These are phyloP conservation scores for Aspergillus conjunctus DNA, from an alignment of 495 filamentous ascomycete species.

Conservation along the genomic window DNA sequence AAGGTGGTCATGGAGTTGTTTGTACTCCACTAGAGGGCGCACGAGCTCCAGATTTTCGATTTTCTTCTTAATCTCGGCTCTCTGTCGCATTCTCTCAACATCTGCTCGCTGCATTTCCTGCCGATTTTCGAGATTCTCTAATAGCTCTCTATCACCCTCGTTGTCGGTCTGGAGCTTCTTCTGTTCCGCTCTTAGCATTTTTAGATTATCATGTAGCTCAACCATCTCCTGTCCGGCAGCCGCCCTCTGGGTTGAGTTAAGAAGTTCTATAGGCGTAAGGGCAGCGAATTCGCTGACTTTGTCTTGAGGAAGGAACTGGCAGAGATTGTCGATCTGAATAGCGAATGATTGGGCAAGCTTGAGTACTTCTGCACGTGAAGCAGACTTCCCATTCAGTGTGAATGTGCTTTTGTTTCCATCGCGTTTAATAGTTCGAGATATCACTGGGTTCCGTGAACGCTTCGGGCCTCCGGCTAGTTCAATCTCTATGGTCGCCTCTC, in stretches of 20 bases:
- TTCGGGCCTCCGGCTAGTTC: conserved; percentile 66
- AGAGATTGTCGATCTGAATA: conserved; percentile 97
- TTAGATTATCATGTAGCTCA: conserved; percentile 74
- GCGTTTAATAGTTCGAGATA: conserved; percentile 72
- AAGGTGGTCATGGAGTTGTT: conserved; percentile 31
- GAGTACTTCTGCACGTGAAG: conserved; percentile 60
- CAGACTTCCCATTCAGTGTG: conserved; percentile 64
- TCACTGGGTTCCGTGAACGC: conserved; percentile 62
- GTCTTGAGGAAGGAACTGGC: conserved; percentile 96
- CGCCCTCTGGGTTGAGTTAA: conserved; percentile 82
- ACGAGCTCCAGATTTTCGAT: conserved; percentile 67
- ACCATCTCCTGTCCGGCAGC: conserved; percentile 80
- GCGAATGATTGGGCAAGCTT: conserved; percentile 66
- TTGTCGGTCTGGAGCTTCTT: conserved; percentile 63
- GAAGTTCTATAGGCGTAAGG: conserved; percentile 79
- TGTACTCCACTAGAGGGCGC: conserved; percentile 67
- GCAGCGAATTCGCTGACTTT: conserved; percentile 93
- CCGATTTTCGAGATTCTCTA: conserved; percentile 67
- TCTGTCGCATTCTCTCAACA: conserved; percentile 78
- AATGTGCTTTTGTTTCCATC: conserved; percentile 80
- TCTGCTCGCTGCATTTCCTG: conserved; percentile 80
- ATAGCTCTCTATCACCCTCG: conserved; percentile 57
- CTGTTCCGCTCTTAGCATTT: conserved; percentile 67
- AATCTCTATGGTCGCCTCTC: conserved; percentile 82
- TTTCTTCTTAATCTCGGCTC: conserved; percentile 64